Evolutionary conservation across 306 rosid genomes (phyloP), one percentile per base, ranked within the genome.

Genomic region (Rosa persica): DNA sequence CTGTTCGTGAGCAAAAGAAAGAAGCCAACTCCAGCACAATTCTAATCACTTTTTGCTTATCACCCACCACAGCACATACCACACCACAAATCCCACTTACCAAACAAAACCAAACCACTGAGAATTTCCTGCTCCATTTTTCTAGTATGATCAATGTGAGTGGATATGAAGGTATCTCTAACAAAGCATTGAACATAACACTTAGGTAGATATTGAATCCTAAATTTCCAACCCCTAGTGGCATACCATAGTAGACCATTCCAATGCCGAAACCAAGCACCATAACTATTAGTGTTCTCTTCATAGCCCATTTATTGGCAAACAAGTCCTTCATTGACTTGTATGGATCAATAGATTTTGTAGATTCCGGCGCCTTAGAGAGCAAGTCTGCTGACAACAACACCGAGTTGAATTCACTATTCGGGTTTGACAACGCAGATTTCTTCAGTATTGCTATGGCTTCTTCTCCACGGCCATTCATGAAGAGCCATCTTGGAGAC

Each of bases 211-310:
- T 79, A 23, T 87, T 76, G 68, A 87, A 84, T 0, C 84, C 86
- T 16, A 87, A 74, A 34, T 79, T 84, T 7, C 88, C 87, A 11
- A 87, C 81, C 0, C 82, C 86, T 3, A 84, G 20, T 46, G 87
- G 86, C 88, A 87, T 87, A 12, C 90, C 90, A 16, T 67, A 81
- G 46, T 84, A 84, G 46, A 84, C 86, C 86, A 81, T 80, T 38
- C 88, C 90, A 67, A 77, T 73, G 12, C 77, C 77, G 60, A 73
- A 73, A 39, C 77, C 77, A 22, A 73, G 67, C 2, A 73, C 67
- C 77, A 73, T 73, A 2, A 73, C 77, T 23, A 5, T 42, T 6
- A 73, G 67, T 22, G 67, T 73, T 57, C 77, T 55, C 52, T 22
- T 55, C 51, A 83, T 0, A 0, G 87, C 83, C 85, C 87, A 83